Conservation (phyloP, 2,329 filamentous ascomycete genomes). For the Pezicula radicicola region DNA sequence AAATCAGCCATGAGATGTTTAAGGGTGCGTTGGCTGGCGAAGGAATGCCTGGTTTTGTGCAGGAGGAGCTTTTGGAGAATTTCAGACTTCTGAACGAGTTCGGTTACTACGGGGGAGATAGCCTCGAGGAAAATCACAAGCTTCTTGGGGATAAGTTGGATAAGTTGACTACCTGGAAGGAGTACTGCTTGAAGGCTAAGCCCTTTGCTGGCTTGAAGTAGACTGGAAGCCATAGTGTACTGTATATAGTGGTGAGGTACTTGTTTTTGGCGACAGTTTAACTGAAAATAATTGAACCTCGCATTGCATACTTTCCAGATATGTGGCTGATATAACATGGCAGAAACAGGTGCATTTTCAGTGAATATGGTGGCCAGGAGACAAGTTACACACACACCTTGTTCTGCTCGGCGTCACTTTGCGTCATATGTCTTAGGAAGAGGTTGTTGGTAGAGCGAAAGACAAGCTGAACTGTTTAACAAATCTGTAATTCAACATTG, state of each 20-base stretch:
- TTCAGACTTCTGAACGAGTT: slow-evolving; percentile 47
- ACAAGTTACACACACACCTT: neutral
- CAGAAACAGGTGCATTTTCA: neutral
- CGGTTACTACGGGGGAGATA: slow-evolving; percentile 48
- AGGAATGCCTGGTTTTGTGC: slow-evolving; percentile 36
- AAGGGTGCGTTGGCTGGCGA: slow-evolving; percentile 29
- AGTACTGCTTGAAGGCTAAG: slow-evolving; percentile 31
- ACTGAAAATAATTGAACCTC: too few species aligned
- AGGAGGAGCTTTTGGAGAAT: slow-evolving; percentile 51
- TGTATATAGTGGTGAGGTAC: too few species aligned
- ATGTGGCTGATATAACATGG: too few species aligned
- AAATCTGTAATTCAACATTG: too few species aligned
- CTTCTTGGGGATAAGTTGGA: slow-evolving; percentile 36
- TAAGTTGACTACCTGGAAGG: slow-evolving; percentile 39
- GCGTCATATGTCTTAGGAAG: too few species aligned
- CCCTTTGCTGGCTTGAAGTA: slow-evolving; percentile 35
- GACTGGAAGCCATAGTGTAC: neutral
- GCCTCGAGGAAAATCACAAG: slow-evolving; percentile 35
- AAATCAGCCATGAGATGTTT: slow-evolving; percentile 39
- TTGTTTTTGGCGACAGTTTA: too few species aligned
- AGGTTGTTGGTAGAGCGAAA: too few species aligned
- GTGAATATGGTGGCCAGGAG: too few species aligned
- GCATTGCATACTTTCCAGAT: too few species aligned
- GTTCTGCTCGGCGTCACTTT: too few species aligned
- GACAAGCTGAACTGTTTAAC: too few species aligned